Evolutionary conservation across 2,329 filamentous ascomycete species (phyloP).

Genomic region (Neurospora sp.): DNA sequence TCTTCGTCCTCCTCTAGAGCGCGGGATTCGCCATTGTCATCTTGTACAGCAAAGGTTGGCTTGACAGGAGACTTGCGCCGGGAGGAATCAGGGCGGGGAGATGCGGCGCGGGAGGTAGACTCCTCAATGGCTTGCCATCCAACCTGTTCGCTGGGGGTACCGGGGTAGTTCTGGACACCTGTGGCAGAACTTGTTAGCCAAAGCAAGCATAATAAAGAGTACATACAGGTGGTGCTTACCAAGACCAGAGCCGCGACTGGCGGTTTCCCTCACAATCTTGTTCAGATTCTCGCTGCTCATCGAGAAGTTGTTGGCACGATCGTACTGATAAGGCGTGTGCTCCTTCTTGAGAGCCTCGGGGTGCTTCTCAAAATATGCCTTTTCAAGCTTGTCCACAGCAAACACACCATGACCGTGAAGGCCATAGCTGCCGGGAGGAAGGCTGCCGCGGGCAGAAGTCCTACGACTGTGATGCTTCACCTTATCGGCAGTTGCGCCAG

Average conservation of each 20-base stretch:
- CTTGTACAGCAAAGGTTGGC: slow-evolving; percentile 19
- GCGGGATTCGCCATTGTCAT: slow-evolving; percentile 19
- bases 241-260: slow-evolving; percentile 39
- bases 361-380: slow-evolving; percentile 87
- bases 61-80: slow-evolving; percentile 28
- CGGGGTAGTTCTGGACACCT: slow-evolving; percentile 55
- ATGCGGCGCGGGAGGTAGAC: slow-evolving; percentile 65
- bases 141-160: slow-evolving; percentile 83
- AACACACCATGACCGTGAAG: slow-evolving; percentile 77
- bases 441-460: slow-evolving; percentile 58
- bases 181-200: slow-evolving; percentile 22
- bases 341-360: slow-evolving; percentile 73
- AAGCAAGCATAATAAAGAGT: slow-evolving; percentile 12
- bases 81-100: slow-evolving; percentile 47
- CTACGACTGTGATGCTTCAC: slow-evolving; percentile 55
- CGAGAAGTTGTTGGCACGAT: slow-evolving; percentile 60
- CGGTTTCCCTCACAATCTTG: slow-evolving; percentile 71
- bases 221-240: slow-evolving; percentile 29
- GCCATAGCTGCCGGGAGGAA: slow-evolving; percentile 83
- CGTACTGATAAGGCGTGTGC: slow-evolving; percentile 44
- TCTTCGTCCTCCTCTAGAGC: slow-evolving; percentile 39
- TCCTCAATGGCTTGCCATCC: slow-evolving; percentile 82
- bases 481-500: slow-evolving; percentile 26
- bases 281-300: slow-evolving; percentile 86
- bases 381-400: slow-evolving; percentile 72